These are phyloP conservation scores for Dictyostelium capitatum DNA, from an alignment of 78 protist species.

Conservation along the genomic window DNA sequence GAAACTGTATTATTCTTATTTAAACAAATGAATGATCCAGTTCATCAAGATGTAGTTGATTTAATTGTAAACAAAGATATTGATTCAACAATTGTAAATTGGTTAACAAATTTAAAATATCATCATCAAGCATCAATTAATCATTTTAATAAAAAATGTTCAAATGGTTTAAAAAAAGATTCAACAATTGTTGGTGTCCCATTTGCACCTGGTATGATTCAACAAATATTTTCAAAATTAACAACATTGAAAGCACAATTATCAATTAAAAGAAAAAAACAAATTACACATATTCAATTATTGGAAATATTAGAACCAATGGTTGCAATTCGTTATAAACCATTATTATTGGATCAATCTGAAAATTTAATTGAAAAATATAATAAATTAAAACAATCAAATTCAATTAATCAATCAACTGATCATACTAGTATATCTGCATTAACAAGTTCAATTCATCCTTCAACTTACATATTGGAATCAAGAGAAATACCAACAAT, in stretches of 20 bases:
- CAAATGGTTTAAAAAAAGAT: background rate
- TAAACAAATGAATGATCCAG: conserved; percentile 13
- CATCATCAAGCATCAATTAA: conserved; percentile 2
- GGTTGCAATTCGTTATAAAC: conserved; percentile 21
- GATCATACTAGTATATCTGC: background rate
- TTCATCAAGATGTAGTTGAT: conserved; percentile 13
- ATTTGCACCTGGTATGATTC: conserved; percentile 3
- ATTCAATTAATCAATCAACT: background rate
- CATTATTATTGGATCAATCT: background rate
- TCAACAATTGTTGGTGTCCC: background rate
- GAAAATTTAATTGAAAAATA: background rate
- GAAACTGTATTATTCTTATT: conserved; percentile 8
- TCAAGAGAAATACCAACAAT: background rate
- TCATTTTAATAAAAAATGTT: background rate
- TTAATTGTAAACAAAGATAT: background rate
- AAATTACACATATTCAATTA: background rate
- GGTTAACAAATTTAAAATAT: conserved; percentile 10
- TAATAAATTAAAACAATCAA: background rate
- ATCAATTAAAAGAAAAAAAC: background rate
- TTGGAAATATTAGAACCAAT: background rate
- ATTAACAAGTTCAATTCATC: conserved; percentile 1
- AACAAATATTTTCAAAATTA: conserved; percentile 5
- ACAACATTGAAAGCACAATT: background rate
- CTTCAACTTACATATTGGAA: background rate
- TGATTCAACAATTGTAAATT: background rate